Evolutionary conservation across 768 basidiomycete genomes (phyloP).

Genomic region (Leccinum aurantiacum): DNA sequence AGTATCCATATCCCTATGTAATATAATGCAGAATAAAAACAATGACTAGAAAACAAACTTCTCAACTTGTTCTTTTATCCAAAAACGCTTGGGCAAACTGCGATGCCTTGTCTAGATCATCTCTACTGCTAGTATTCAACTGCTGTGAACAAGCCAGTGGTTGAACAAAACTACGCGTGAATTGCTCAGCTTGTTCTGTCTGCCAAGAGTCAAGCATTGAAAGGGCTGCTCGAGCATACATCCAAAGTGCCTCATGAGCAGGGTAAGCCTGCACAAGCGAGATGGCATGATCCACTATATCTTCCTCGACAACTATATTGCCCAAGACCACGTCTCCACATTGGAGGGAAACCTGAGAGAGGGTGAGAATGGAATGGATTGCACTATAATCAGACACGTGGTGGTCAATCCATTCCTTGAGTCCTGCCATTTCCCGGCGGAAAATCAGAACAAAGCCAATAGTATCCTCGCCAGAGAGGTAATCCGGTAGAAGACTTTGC

Average conservation of each 20-base stretch:
- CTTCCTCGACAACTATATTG: slow-evolving; percentile 4
- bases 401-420: slow-evolving; percentile 55
- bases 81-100: slow-evolving; percentile 16
- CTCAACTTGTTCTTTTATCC: not conserved
- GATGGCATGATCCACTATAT: slow-evolving; percentile 41
- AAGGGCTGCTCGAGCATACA: slow-evolving; percentile 37
- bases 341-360: slow-evolving; percentile 27
- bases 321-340: slow-evolving; percentile 5
- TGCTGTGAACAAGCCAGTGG: slow-evolving; percentile 13
- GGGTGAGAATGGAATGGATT: slow-evolving; percentile 49
- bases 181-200: slow-evolving; percentile 5
- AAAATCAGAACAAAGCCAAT: slow-evolving; percentile 34
- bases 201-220: slow-evolving; percentile 5
- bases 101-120: slow-evolving; percentile 1
- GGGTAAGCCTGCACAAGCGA: slow-evolving; percentile 53
- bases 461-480: slow-evolving; percentile 17
- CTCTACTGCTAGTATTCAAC: not conserved
- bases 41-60: not conserved
- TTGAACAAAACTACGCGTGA: slow-evolving; percentile 17
- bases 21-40: not conserved
- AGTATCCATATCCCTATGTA: not conserved
- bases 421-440: slow-evolving; percentile 35
- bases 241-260: slow-evolving; percentile 62
- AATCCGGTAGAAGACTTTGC: slow-evolving; percentile 29
- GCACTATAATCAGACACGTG: slow-evolving; percentile 71